Evolutionary conservation across 2,329 filamentous ascomycete species (phyloP).

Genomic region (Fusarium albidum): DNA sequence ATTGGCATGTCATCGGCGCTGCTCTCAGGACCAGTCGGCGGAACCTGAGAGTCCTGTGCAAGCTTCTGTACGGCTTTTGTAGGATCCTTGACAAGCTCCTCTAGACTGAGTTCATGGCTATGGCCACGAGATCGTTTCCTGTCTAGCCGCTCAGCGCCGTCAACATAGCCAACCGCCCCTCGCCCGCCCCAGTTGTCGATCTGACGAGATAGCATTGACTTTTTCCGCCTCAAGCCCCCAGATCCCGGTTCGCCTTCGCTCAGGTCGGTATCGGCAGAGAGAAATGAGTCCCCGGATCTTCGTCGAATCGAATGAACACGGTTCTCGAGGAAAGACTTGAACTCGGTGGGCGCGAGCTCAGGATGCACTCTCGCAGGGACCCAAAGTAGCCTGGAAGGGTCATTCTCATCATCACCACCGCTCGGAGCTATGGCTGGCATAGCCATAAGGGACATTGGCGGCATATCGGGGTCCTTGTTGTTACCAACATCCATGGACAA

Average conservation of each 20-base stretch:
- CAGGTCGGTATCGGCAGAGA: conserved; percentile 63
- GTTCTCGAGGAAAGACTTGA: conserved; percentile 95
- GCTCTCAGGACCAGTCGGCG: conserved; percentile 52
- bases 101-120: conserved; percentile 73
- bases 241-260: conserved; percentile 64
- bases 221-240: conserved; percentile 80
- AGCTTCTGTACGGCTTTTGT: conserved; percentile 75
- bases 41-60: conserved; percentile 62
- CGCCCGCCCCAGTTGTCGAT: conserved; percentile 75
- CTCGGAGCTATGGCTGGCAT: conserved; percentile 78
- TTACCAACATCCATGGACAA: conserved; percentile 95
- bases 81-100: conserved; percentile 84
- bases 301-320: conserved; percentile 89
- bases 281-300: conserved; percentile 75
- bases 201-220: conserved; percentile 94
- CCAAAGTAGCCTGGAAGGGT: conserved; percentile 91
- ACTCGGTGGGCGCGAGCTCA: conserved; percentile 93
- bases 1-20: conserved; percentile 82
- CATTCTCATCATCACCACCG: conserved; percentile 81
- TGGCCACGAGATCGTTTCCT: conserved; percentile 72
- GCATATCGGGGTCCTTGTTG: conserved; percentile 75
- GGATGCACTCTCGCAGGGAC: conserved; percentile 94
- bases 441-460: conserved; percentile 72
- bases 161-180: conserved; percentile 72
- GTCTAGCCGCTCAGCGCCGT: conserved; percentile 83